Conservation (phyloP, 345 rosid genomes). For the Bruguiera gymnorhiza region DNA sequence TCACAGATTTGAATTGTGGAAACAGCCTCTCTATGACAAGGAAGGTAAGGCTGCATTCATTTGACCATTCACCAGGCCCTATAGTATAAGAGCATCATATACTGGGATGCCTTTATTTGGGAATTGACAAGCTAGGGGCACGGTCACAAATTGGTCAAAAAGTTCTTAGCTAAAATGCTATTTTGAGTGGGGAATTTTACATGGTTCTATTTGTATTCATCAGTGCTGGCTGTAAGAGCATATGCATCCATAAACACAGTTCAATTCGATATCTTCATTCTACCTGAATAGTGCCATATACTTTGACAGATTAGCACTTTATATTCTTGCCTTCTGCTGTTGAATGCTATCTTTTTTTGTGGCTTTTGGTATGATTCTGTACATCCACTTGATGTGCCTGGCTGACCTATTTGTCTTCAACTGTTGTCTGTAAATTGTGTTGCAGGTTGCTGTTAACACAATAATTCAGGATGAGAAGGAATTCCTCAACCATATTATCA, state of each 20-base stretch:
- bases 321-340: neutral
- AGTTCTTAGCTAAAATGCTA: no score
- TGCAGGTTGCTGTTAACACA: constrained; percentile 79
- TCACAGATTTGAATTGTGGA: no score
- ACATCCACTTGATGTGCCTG: neutral
- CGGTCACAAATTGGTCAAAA: no score
- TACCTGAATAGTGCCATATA: neutral
- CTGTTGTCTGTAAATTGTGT: constrained; percentile 2
- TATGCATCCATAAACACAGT: neutral
- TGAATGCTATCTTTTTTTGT: neutral
- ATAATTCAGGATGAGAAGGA: constrained; percentile 64
- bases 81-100: no score
- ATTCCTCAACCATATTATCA: constrained; percentile 63
- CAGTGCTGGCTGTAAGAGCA: no score
- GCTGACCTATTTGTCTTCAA: neutral
- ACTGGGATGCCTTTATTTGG: no score
- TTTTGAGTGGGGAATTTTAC: no score
- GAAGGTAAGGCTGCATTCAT: no score
- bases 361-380: neutral
- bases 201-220: no score
- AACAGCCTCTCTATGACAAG: no score
- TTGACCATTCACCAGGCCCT: no score
- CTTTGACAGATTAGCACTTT: neutral
- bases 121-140: no score
- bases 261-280: neutral